Base-by-base conservation (phyloP, 208 protist genomes). In the Strigomonas culicis region DNA sequence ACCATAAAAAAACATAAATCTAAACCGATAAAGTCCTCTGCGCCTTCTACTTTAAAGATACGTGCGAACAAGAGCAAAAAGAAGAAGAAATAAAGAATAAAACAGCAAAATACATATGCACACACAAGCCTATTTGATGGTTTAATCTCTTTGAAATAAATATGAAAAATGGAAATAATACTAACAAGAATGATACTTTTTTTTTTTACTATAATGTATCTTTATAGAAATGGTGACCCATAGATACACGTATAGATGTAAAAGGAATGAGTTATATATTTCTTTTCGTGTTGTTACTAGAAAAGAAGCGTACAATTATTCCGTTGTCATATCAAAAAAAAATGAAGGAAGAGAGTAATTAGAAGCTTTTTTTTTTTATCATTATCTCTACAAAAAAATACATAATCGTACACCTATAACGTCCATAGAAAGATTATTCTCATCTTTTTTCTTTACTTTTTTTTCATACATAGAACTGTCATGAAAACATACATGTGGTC, bases 331-430 rank as follows among this genome's bases (percentile, higher is more conserved):
- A 47, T 19, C 15, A 47, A 47, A 47, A 47, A 21, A 47, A 47
- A 47, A 19, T 47, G 19, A 47, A 47, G 19, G 19, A 47, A 47
- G 41, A 47, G 19, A 47, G 13, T 21, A 47, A n/a, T n/a, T n/a
- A 47, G 19, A 47, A 47, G 19, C 41, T 47, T 47, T 47, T 47
- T 47, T 21, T 19, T 21, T 47, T 47, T 47, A 47, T 47, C 19
- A 47, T 47, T 47, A 21, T 47, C 13, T 47, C 19, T 19, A 21
- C 41, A 21, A 47, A 21, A 47, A 47, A 19, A 47, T 21, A 21
- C 13, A 47, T 47, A 47, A 47, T 47, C 13, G 19, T 47, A 58
- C 52, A 21, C 64, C 63, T 31, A 31, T 70, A 4, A 68, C 56
- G n/a, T 3, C 21, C n/a, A 46, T 27, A 15, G 17, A 24, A 4